Conservation (phyloP, 2,329 filamentous ascomycete species). For the Diaporthe ampelina region DNA sequence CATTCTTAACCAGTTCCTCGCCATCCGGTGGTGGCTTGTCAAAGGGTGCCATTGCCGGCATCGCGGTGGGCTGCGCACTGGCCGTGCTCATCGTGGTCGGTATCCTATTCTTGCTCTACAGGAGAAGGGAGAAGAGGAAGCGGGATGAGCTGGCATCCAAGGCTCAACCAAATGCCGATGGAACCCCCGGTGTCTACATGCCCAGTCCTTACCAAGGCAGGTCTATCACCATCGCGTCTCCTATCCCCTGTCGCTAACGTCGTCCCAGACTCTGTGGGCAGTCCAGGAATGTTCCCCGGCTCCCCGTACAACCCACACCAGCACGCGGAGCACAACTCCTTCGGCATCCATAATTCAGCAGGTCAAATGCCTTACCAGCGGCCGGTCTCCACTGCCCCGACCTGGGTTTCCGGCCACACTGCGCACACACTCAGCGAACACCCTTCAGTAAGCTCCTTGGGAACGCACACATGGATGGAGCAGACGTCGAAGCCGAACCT, state of each 20-base stretch:
- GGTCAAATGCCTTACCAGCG: slow-evolving; percentile 22
- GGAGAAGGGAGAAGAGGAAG: slow-evolving; percentile 9
- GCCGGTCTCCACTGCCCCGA: slow-evolving; percentile 23
- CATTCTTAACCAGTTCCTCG: slow-evolving; percentile 42
- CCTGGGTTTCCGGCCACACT: slow-evolving; percentile 35
- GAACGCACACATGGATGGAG: slow-evolving; percentile 4
- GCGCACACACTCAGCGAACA: neutral
- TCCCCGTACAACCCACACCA: slow-evolving; percentile 3
- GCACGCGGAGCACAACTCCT: slow-evolving; percentile 20
- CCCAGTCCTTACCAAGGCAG: slow-evolving; percentile 40
- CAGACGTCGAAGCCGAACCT: slow-evolving; percentile 21
- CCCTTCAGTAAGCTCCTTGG: slow-evolving; percentile 33
- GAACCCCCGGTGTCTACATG: slow-evolving; percentile 25
- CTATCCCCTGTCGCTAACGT: neutral
- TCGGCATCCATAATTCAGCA: neutral
- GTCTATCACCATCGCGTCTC: neutral
- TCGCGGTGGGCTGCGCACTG: slow-evolving; percentile 38
- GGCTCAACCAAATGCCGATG: neutral
- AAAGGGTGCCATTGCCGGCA: slow-evolving; percentile 42
- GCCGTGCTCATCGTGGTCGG: slow-evolving; percentile 32
- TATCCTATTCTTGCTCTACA: slow-evolving; percentile 9
- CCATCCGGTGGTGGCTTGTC: slow-evolving; percentile 23
- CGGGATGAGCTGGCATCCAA: neutral
- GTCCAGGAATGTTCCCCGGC: neutral
- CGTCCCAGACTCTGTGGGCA: slow-evolving; percentile 6